Percentiles rank a stretch among this genome's conserved stretches.
Conservation (phyloP, 345 rosid species). For the Gossypium thurberi region DNA sequence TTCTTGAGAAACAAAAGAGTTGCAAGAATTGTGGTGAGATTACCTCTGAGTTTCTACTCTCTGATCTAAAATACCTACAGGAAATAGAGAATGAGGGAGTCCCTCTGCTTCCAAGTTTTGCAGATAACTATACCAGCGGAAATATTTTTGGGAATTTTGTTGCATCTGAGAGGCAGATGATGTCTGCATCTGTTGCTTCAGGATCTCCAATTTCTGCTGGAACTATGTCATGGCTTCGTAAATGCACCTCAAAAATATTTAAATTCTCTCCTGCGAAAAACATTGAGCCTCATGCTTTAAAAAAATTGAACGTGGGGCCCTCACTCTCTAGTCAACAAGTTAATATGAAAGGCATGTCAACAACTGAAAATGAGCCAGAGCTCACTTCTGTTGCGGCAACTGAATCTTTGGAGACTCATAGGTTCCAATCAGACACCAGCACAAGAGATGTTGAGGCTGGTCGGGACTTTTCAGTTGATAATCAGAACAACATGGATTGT, state of each 20-base stretch:
- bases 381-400: slow-evolving; percentile 31
- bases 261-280: slow-evolving; percentile 64
- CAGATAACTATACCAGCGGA: slow-evolving; percentile 27
- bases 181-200: slow-evolving; percentile 32
- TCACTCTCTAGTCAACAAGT: slow-evolving; percentile 23
- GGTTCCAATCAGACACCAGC: slow-evolving; percentile 37
- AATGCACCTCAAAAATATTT: slow-evolving; percentile 77
- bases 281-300: slow-evolving; percentile 33
- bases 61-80: slow-evolving; percentile 47
- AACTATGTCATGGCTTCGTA: slow-evolving; percentile 67
- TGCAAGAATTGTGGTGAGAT: slow-evolving; percentile 68
- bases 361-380: slow-evolving; percentile 36
- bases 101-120: slow-evolving; percentile 35
- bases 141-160: slow-evolving; percentile 19
- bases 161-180: slow-evolving; percentile 20
- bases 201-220: slow-evolving; percentile 54
- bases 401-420: slow-evolving; percentile 38
- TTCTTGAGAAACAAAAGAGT: slow-evolving; percentile 62
- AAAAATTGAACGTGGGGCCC: slow-evolving; percentile 27
- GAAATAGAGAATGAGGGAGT: slow-evolving; percentile 53
- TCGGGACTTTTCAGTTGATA: slow-evolving; percentile 34
- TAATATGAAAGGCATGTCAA: slow-evolving; percentile 33
- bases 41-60: slow-evolving; percentile 61
- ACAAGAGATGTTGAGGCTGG: slow-evolving; percentile 36
- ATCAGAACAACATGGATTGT: slow-evolving; percentile 46